Evolutionary conservation across 257 asterid species (phyloP), one percentile per base, ranked within the genome.

Genomic region (Solanum ossicruentum): DNA sequence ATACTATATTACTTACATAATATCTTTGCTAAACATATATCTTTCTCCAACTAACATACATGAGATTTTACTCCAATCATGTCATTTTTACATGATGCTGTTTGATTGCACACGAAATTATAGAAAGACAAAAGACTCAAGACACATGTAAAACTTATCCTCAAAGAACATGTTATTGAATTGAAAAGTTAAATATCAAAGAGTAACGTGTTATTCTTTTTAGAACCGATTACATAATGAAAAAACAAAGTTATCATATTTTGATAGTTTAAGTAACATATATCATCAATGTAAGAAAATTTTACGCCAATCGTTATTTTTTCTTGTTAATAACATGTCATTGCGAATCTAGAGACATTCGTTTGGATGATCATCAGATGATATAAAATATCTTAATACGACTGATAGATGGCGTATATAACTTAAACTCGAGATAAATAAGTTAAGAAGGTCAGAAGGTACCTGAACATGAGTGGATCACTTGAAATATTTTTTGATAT

Each of bases 401-500:
- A 57, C 26, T 66, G 52, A 39, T 15, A 2, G 52, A 39, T 15
- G 0, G 5, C 10, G 2, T 17, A 70, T 70, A 17, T 10, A 70
- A 18, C 52, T 70, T 36, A 69, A 69, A 69, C 51, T 32, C 51
- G 16, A 67, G 36, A 67, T 70, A 70, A 8, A 61, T 28, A 28
- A 66, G n/a, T 66, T 20, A 4, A 43, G 54, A 13, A 18, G 41
- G 43, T 15, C 7, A 15, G 82, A 77, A 26, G 10, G 18, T 52
- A 93, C 98, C 97, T 92, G 93, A 95, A 91, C 28, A 86, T 86
- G 47, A 86, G n/a, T 5, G 95, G 88, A 69, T 91, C 70, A 56
- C 10, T 36, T 12, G 93, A 80, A 57, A 87, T 82, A 5, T 10
- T 66, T n/a, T 85, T 55, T 6, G 93, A 82, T 12, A 16, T 61